These are phyloP conservation scores for Lenwebbia sp. DNA, from an alignment of 345 rosid species.

Conservation along the genomic window DNA sequence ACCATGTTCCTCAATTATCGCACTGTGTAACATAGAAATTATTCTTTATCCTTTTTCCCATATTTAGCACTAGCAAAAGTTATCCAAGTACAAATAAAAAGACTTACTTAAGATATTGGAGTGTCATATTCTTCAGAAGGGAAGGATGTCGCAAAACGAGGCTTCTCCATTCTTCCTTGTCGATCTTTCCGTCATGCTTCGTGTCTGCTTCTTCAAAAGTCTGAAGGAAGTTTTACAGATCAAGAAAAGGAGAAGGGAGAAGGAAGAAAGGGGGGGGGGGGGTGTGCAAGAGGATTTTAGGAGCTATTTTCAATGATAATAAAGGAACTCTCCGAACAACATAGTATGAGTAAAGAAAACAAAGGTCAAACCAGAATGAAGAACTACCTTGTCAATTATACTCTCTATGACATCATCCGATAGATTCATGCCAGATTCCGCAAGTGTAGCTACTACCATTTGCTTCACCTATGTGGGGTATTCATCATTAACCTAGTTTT, in stretches of 20 bases:
- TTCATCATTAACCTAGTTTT: not conserved
- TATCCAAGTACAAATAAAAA: not conserved
- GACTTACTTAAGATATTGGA: conserved; percentile 94
- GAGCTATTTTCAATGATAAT: not conserved
- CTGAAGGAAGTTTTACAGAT: conserved; percentile 21
- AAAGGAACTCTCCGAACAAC: not conserved
- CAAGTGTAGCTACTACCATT: conserved; percentile 99
- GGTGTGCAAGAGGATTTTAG: not conserved
- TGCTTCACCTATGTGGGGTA: conserved; percentile 65
- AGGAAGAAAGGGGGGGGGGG: rapidly evolving
- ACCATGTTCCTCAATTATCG: not conserved
- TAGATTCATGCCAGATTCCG: conserved; percentile 98
- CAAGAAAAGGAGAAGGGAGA: not conserved
- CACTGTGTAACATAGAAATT: not conserved
- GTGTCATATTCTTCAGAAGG: conserved; percentile 95
- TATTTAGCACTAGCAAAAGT: not conserved
- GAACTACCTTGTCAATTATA: conserved; percentile 81
- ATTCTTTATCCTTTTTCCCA: not conserved
- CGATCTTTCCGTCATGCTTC: conserved; percentile 90
- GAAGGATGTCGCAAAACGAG: conserved; percentile 89
- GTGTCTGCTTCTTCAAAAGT: conserved; percentile 99
- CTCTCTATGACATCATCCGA: conserved; percentile 85
- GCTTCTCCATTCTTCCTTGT: conserved; percentile 94
- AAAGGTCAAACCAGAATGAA: not conserved
- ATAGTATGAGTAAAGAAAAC: not conserved